Evolutionary conservation across 371 early-diverging fungal genomes (phyloP).

Genomic region (Rhizopus stolonifer): DNA sequence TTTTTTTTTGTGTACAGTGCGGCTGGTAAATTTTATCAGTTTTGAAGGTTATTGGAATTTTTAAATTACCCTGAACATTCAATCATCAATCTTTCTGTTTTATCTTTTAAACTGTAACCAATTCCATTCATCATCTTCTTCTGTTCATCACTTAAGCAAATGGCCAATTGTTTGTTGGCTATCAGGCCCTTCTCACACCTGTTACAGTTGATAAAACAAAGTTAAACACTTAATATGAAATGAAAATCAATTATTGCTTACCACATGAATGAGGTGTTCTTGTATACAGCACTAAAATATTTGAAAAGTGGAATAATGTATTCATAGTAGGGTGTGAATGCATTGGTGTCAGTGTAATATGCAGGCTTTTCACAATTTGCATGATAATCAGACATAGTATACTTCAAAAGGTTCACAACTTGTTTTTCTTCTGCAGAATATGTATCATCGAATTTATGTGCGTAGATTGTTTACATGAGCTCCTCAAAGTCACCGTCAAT

Average conservation of each 20-base stretch:
- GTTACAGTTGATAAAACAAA: constrained; percentile 4
- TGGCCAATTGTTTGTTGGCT: constrained; percentile 13
- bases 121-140: constrained; percentile 21
- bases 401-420: constrained; percentile 5
- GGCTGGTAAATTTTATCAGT: too few relatives aligned
- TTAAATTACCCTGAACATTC: constrained; percentile 23
- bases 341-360: constrained; percentile 10
- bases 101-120: constrained; percentile 12
- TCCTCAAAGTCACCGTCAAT: constrained; percentile 1
- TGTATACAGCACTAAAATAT: constrained; percentile 24
- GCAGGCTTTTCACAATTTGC: constrained; percentile 20
- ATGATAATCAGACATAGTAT: constrained; percentile 16
- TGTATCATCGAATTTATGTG: constrained; percentile 1
- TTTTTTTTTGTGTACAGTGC: too few relatives aligned
- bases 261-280: constrained; percentile 23
- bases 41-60: too few relatives aligned
- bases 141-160: constrained; percentile 12
- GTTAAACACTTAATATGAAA: neutral
- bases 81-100: constrained; percentile 9
- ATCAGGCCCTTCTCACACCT: constrained; percentile 18
- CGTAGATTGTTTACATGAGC: neutral
- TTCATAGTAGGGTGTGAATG: constrained; percentile 20
- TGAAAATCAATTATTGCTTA: constrained; percentile 8
- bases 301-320: constrained; percentile 25
- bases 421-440: constrained; percentile 3